Conservation (phyloP, 2,329 filamentous ascomycete species). For the Fusarium dlaminii region DNA sequence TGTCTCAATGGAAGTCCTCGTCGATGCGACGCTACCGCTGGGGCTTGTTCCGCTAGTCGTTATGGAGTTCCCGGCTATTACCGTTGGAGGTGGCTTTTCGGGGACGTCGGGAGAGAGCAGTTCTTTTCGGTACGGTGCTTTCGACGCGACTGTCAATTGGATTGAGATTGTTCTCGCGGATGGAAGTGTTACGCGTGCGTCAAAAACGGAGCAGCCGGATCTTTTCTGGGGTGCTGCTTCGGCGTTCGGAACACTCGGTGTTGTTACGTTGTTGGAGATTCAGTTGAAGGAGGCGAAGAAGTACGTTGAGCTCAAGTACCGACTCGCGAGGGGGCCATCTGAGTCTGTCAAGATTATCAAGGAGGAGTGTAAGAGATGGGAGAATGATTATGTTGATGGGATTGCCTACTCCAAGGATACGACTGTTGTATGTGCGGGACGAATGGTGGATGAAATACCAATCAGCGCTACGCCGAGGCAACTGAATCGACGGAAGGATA, state of each 20-base stretch:
- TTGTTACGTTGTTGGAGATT: conserved; percentile 71
- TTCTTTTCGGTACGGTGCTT: conserved; percentile 73
- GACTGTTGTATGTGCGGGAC: conserved; percentile 70
- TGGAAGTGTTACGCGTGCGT: conserved; percentile 65
- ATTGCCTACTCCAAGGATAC: conserved; percentile 67
- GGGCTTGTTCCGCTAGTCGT: conserved; percentile 72
- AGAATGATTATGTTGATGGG: conserved; percentile 73
- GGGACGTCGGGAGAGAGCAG: conserved; percentile 74
- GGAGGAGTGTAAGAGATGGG: conserved; percentile 50
- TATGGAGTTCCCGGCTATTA: conserved; percentile 79
- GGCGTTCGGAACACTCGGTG: conserved; percentile 72
- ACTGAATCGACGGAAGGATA: conserved; percentile 69
- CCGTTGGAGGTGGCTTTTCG: conserved; percentile 73
- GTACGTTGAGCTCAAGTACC: conserved; percentile 68
- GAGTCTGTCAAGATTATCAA: conserved; percentile 56
- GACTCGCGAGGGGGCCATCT: conserved; percentile 53
- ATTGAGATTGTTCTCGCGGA: conserved; percentile 73
- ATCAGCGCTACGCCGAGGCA: conserved; percentile 46
- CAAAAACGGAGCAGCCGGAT: conserved; percentile 63
- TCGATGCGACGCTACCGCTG: conserved; percentile 64
- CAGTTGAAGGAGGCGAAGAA: conserved; percentile 63
- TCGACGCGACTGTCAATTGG: conserved; percentile 68
- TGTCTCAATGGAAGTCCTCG: conserved; percentile 72
- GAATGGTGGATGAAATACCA: conserved; percentile 59
- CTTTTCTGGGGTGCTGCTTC: conserved; percentile 73